Base-by-base conservation (phyloP, 1,284 basidiomycete genomes). In the Ceratobasidium sp. region DNA sequence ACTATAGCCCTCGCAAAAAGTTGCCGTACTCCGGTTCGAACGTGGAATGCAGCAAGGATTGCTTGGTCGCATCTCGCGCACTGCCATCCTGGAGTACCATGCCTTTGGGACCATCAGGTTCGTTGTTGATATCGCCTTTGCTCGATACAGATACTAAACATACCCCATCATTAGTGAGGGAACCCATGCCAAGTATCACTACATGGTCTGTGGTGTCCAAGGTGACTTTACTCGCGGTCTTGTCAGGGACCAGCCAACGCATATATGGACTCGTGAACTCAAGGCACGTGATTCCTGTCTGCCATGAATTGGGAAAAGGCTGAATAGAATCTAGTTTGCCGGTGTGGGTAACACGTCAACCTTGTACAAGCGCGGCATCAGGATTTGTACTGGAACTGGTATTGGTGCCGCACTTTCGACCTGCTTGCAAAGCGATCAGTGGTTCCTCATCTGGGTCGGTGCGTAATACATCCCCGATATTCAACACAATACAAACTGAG, bases 321-420 rank as follows among this genome's bases (percentile, higher is more conserved):
- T 21, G 5, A 12, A 23, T 1, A 23, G 3, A 16, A 16, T 32
- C 14, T 73, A 90, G 89, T 88, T 92, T 76, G 91, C 91, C 26
- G 91, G 90, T 74, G 89, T 93, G 45, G 91, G 91, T 23, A 90
- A 93, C 78, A 91, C 90, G 0, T 92, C 90, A 4, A 86, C 83
- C 0, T 77, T 93, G 18, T 93, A 92, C 80, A 89, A 62, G 74
- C 88, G 90, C 75, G 91, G 90, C 26, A 86, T 92, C 74, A 88
- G 90, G 76, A 86, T 92, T 72, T 92, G 90, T 79, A 92, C 90
- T 0, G 90, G 90, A 52, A 92, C 91, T 8, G 91, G 91, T 73
- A 86, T 92, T 70, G 91, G 90, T 41, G 89, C 90, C 43, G 90
- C 89, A 1, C 84, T 92, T 39, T 88, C 90, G n/a, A 92, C 72